A percentile compares a stretch with the other conserved stretches of the same genome.
These are phyloP conservation scores for Aspergillus sp. DNA, from an alignment of 2,329 filamentous ascomycete genomes.

Conservation along the genomic window DNA sequence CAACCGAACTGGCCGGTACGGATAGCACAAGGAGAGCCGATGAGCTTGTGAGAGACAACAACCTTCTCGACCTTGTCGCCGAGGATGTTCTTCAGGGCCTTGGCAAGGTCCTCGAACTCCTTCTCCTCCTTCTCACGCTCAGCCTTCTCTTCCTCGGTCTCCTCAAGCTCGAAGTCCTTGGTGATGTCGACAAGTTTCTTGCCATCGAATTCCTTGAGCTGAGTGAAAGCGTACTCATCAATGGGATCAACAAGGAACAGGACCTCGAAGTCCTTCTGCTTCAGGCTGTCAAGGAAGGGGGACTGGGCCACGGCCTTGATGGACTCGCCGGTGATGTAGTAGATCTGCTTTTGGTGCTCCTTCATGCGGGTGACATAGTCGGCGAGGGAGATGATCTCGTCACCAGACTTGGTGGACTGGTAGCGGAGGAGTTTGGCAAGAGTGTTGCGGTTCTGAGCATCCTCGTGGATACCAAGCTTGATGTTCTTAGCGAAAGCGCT, in stretches of 20 bases:
- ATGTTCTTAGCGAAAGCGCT: conserved; percentile 99
- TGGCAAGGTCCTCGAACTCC: conserved; percentile 91
- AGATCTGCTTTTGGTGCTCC: conserved; percentile 99
- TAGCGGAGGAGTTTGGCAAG: conserved; percentile 99
- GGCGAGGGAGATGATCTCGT: conserved; percentile 87
- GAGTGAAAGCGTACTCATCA: conserved; percentile 98
- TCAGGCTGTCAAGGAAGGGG: conserved; percentile 97
- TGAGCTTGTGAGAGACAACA: conserved; percentile 96
- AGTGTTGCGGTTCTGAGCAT: conserved; percentile 88
- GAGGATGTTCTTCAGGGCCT: conserved; percentile 98
- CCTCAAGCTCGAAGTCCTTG: conserved; percentile 99
- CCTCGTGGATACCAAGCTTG: conserved; percentile 99
- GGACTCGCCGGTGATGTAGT: conserved; percentile 99
- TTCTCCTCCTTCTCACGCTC: conserved; percentile 95
- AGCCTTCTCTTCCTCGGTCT: conserved; percentile 99
- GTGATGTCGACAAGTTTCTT: conserved; percentile 99
- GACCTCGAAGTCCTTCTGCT: conserved; percentile 99
- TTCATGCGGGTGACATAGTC: conserved; percentile 99
- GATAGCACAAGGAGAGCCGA: conserved; percentile 93
- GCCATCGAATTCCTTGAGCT: conserved; percentile 99
- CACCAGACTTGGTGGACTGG: conserved; percentile 98
- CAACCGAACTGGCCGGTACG: conserved; percentile 99
- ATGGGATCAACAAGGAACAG: conserved; percentile 99
- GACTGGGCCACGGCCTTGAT: conserved; percentile 98
- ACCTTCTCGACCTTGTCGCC: conserved; percentile 99